Percentiles rank a stretch among this genome's conserved stretches.
phyloP scores from a whole-genome alignment of 306 rosid genomes.

The Cicer chorassanicum region DNA sequence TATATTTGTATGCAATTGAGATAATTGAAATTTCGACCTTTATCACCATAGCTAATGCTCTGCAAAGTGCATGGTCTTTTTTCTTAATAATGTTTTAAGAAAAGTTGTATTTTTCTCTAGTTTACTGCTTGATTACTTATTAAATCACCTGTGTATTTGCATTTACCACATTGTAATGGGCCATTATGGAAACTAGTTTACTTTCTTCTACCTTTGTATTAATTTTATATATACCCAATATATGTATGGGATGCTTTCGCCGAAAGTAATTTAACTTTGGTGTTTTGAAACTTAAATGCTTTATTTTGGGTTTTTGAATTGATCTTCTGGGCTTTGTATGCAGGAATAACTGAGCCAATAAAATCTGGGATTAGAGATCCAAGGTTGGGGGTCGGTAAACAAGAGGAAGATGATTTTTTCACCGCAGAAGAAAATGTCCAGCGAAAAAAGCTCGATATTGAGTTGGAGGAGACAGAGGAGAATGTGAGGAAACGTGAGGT shows the following conservation, averaged over 20 bases:
- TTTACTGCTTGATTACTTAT: constrained; percentile 18
- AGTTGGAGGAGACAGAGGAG: constrained; percentile 92
- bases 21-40: constrained; percentile 14
- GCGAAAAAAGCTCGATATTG: constrained; percentile 83
- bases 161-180: not conserved
- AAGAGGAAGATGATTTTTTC: constrained; percentile 91
- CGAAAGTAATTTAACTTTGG: constrained; percentile 16
- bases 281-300: constrained; percentile 17
- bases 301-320: constrained; percentile 25
- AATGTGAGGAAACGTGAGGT: constrained; percentile 89
- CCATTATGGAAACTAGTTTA: constrained; percentile 4
- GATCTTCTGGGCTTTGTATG: constrained; percentile 29
- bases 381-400: constrained; percentile 88
- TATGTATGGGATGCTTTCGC: constrained; percentile 7
- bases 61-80: constrained; percentile 4
- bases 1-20: not conserved
- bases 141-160: constrained; percentile 14
- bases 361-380: constrained; percentile 97
- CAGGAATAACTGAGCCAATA: constrained; percentile 90
- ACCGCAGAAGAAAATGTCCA: constrained; percentile 98
- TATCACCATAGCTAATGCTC: constrained; percentile 7
- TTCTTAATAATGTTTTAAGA: not conserved
- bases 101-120: not conserved
- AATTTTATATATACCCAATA: constrained; percentile 18
- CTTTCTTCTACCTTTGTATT: constrained; percentile 1